phyloP scores from a whole-genome alignment of 345 rosid genomes.

The Melaleuca alternifolia region DNA sequence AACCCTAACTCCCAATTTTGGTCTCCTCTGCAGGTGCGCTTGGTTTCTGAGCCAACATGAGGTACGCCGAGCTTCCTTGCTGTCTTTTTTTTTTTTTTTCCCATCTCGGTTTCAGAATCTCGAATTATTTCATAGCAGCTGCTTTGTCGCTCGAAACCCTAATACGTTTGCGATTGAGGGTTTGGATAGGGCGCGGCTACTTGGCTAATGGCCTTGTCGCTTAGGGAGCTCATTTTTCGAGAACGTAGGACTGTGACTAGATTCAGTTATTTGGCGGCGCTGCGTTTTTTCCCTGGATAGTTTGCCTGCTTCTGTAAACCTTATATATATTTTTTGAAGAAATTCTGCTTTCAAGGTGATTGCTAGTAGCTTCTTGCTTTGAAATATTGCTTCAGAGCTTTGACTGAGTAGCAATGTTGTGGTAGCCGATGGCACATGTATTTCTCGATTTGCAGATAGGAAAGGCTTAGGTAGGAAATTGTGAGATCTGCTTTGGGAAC shows the following conservation, averaged over 20 bases:
- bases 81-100: neutral
- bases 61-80: slow-evolving; percentile 9
- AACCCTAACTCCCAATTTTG: neutral
- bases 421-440: neutral
- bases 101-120: neutral
- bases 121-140: neutral
- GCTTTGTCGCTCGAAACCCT: neutral
- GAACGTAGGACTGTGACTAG: neutral
- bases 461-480: neutral
- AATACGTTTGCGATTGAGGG: neutral
- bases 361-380: too few species aligned
- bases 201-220: neutral
- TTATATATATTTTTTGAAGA: neutral
- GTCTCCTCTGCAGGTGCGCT: slow-evolving; percentile 9
- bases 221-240: neutral
- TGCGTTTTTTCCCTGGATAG: neutral
- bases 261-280: neutral
- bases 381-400: neutral
- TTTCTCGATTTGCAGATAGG: neutral
- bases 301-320: neutral
- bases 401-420: neutral
- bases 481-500: neutral
- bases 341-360: neutral
- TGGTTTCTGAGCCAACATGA: slow-evolving; percentile 22
- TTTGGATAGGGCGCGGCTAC: neutral